Percentiles rank a stretch among this genome's conserved stretches.
phyloP scores from a whole-genome alignment of 75 land plant species.

The Sequoiadendron giganteum region DNA sequence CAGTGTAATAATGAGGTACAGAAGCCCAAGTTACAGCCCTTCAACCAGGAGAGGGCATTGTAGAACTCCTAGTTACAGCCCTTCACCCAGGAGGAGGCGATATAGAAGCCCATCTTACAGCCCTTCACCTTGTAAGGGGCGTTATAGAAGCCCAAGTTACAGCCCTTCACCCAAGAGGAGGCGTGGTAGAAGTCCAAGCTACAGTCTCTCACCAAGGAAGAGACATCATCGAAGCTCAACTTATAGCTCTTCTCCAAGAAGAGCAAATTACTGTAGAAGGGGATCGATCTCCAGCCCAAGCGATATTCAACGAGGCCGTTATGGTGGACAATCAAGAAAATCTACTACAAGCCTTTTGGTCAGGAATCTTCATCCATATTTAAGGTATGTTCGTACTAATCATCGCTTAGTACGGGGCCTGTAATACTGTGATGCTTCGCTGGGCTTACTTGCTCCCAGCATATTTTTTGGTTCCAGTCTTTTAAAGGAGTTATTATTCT shows the following conservation, averaged over 20 bases:
- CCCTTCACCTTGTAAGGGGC: not conserved
- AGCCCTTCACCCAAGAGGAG: slow-evolving; percentile 1
- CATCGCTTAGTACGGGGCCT: not conserved
- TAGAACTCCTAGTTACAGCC: not conserved
- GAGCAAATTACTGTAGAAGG: not conserved
- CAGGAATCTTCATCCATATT: slow-evolving; percentile 75
- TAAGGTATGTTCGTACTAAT: slow-evolving; percentile 35
- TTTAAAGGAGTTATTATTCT: not conserved
- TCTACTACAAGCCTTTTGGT: slow-evolving; percentile 81
- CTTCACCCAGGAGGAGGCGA: slow-evolving; percentile 45
- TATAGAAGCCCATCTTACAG: slow-evolving; percentile 9
- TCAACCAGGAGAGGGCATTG: too few relatives aligned
- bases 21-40: slow-evolving; percentile 10
- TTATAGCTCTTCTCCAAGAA: slow-evolving; percentile 1
- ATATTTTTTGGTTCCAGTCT: not conserved
- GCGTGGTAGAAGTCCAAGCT: slow-evolving; percentile 24
- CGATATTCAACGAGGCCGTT: slow-evolving; percentile 48
- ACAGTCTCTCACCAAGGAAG: not conserved
- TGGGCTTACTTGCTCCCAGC: not conserved
- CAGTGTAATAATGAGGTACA: slow-evolving; percentile 30
- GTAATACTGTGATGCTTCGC: not conserved
- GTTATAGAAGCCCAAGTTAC: slow-evolving; percentile 4
- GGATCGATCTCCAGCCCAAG: not conserved
- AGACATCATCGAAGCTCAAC: not conserved
- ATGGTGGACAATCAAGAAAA: slow-evolving; percentile 41